Evolutionary conservation across 805 yeast species (phyloP).

Genomic region (Kodamaea fukazawae): DNA sequence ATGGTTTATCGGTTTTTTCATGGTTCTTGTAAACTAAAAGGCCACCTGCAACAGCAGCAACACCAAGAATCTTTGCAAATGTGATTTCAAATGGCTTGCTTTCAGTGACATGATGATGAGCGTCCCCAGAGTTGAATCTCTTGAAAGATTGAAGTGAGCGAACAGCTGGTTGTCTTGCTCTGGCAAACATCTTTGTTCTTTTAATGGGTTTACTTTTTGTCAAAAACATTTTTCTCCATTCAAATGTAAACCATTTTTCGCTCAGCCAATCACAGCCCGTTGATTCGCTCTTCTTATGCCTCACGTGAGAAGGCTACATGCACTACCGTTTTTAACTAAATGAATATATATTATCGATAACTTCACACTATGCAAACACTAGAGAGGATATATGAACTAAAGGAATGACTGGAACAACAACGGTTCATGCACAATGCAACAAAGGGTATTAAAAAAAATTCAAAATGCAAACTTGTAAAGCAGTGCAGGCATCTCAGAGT

Average conservation of each 20-base stretch:
- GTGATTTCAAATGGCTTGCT: conserved; percentile 35
- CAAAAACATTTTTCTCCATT: conserved; percentile 10
- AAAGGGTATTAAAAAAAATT: too few species aligned
- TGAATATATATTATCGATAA: too few species aligned
- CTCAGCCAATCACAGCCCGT: too few species aligned
- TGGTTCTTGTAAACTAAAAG: conserved; percentile 33
- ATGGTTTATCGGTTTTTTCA: conserved; percentile 32
- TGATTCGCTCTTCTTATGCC: too few species aligned
- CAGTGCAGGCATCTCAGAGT: too few species aligned
- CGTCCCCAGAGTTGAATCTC: conserved; percentile 14
- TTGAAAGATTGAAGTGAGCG: conserved; percentile 12
- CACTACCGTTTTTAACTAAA: not conserved
- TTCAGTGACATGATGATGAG: conserved; percentile 12
- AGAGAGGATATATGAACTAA: too few species aligned
- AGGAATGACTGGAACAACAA: too few species aligned
- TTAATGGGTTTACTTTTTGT: not conserved
- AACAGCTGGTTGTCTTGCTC: conserved; percentile 10
- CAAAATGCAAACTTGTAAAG: too few species aligned
- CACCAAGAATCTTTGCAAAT: conserved; percentile 39
- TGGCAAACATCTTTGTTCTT: conserved; percentile 12
- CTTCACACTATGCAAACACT: too few species aligned
- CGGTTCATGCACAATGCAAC: too few species aligned
- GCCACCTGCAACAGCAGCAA: conserved; percentile 40
- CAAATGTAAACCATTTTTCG: not conserved
- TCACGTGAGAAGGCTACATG: not conserved